These are phyloP conservation scores for Oryza brachyantha DNA, from an alignment of 176 grass and related monocot species.

Conservation along the genomic window DNA sequence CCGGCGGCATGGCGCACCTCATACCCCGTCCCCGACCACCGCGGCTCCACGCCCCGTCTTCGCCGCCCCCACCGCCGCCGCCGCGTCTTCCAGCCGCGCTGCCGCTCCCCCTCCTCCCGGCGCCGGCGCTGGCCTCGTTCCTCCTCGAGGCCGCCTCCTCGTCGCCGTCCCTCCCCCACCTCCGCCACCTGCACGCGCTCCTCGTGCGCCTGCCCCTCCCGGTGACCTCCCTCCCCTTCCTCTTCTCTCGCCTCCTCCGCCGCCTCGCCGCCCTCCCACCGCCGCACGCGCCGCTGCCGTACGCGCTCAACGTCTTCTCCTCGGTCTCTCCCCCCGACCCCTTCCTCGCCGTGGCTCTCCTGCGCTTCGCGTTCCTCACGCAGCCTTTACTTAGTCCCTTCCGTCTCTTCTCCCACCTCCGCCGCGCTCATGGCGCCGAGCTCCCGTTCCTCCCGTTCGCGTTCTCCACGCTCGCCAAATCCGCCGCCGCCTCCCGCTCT, in stretches of 20 bases:
- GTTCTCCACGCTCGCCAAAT: slow-evolving; percentile 44
- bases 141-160: slow-evolving; percentile 36
- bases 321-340: slow-evolving; percentile 38
- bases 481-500: slow-evolving; percentile 34
- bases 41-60: neutral
- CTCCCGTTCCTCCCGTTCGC: slow-evolving; percentile 58
- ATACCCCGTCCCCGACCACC: neutral
- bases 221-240: neutral
- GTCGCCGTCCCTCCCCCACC: slow-evolving; percentile 35
- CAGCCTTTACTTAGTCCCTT: slow-evolving; percentile 29
- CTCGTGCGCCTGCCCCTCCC: slow-evolving; percentile 39
- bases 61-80: neutral
- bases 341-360: slow-evolving; percentile 46
- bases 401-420: slow-evolving; percentile 41
- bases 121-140: slow-evolving; percentile 31
- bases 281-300: slow-evolving; percentile 31
- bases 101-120: slow-evolving; percentile 40
- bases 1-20: slow-evolving; percentile 33
- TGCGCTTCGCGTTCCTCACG: slow-evolving; percentile 44
- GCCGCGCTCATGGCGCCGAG: slow-evolving; percentile 12
- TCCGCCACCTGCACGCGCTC: slow-evolving; percentile 49
- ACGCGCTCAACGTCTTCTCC: slow-evolving; percentile 43
- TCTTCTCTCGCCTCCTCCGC: slow-evolving; percentile 51
- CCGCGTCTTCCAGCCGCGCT: neutral
- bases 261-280: slow-evolving; percentile 34